Evolutionary conservation across 1,139 yeast genomes (phyloP).

Genomic region (Saccharomyces hybrid): DNA sequence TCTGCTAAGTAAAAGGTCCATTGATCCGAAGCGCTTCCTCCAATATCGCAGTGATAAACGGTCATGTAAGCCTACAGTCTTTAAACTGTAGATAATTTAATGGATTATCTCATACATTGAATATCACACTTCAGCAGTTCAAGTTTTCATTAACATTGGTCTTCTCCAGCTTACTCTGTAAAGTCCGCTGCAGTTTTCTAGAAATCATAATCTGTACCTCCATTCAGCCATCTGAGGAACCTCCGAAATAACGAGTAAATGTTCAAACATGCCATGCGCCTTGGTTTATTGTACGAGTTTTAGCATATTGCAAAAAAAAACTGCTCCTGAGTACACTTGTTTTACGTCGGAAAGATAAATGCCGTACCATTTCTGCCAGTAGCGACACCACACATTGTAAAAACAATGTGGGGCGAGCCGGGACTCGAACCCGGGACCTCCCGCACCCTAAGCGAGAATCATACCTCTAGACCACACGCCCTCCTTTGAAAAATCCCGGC

Average conservation of each 20-base stretch:
- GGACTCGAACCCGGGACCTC: slow-evolving; percentile 38
- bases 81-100: not conserved
- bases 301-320: not conserved
- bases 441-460: slow-evolving; percentile 37
- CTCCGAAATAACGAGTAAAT: not conserved
- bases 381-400: too few species aligned
- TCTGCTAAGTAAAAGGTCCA: not conserved
- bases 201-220: too few species aligned
- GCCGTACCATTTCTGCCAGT: too few species aligned
- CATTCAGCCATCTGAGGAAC: not conserved
- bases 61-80: not conserved
- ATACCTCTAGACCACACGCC: slow-evolving; percentile 37
- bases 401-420: slow-evolving; percentile 30
- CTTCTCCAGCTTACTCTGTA: not conserved
- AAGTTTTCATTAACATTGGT: not conserved
- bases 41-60: not conserved
- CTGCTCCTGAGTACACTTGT: not conserved
- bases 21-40: not conserved
- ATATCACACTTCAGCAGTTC: not conserved
- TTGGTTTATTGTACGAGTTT: not conserved
- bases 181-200: not conserved
- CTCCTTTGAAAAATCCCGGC: slow-evolving; percentile 6
- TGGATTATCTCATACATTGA: not conserved
- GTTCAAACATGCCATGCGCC: not conserved
- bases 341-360: not conserved